Evolutionary conservation across 352 stramenopile genomes (phyloP).

Genomic region (Phytophthora hibernalis): DNA sequence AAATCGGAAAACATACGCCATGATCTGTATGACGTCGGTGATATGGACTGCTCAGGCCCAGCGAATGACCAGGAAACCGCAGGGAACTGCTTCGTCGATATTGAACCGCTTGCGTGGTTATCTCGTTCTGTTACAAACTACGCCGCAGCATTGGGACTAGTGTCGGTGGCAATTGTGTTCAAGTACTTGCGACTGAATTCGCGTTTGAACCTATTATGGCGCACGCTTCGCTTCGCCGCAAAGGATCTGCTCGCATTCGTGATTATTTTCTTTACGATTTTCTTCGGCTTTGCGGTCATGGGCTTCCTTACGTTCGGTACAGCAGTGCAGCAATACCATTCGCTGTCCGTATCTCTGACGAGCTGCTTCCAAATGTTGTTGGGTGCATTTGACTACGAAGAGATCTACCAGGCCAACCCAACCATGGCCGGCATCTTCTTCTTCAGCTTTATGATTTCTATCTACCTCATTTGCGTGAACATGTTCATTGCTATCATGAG

Average conservation of each 20-base stretch:
- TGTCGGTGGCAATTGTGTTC: conserved; percentile 83
- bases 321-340: conserved; percentile 72
- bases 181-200: conserved; percentile 85
- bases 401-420: conserved; percentile 70
- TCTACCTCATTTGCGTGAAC: conserved; percentile 85
- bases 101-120: conserved; percentile 59
- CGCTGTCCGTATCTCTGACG: conserved; percentile 68
- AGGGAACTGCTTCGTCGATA: conserved; percentile 61
- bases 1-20: conserved; percentile 57
- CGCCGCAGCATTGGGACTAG: conserved; percentile 60
- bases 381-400: conserved; percentile 80
- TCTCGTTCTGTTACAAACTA: conserved; percentile 66
- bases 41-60: conserved; percentile 56
- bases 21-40: conserved; percentile 57
- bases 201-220: conserved; percentile 81
- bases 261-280: conserved; percentile 85
- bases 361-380: conserved; percentile 88
- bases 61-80: conserved; percentile 54
- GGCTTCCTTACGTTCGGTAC: conserved; percentile 79
- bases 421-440: conserved; percentile 85
- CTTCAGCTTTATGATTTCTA: conserved; percentile 83
- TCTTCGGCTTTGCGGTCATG: conserved; percentile 82
- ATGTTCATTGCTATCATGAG: conserved; percentile 90
- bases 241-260: conserved; percentile 82
- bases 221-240: conserved; percentile 74